Base-by-base conservation (phyloP, 768 basidiomycete genomes). In the Cyclocybe aegerita region DNA sequence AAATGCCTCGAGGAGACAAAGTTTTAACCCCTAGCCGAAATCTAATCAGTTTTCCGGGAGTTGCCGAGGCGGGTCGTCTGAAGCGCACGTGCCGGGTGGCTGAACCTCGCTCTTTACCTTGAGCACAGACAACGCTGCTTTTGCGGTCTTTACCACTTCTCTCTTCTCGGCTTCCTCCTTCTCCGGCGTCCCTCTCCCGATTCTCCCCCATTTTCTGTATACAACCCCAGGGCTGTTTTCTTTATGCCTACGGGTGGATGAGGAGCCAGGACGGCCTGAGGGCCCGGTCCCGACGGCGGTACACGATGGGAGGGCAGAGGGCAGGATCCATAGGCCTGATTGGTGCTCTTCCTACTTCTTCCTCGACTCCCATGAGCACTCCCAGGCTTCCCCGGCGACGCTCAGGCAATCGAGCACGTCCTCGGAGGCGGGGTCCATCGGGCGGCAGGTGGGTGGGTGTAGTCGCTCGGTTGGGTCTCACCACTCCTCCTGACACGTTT, bases 91-190 rank as follows among this genome's bases (percentile, higher is more conserved):
- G 65, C 61, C 35, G 52, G 59, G 68, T 68, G 68, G 66, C 66
- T 67, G 68, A 66, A 66, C 61, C 59, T 60, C 63, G 52, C 57
- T 62, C 61, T 64, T 60, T 60, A 57, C 60, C 57, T 67, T 65
- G 61, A 56, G 61, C 52, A 58, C 54, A 50, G 55, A 56, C 62
- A 51, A 55, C 59, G 52, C 60, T 58, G 52, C 56, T 57, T 56
- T 60, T 59, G 57, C 60, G 49, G 58, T 57, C 60, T 56, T 61
- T 50, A 50, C 56, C 55, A 40, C 43, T 51, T 55, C 46, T 55
- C 54, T 39, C 49, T 46, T 44, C 38, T 45, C 43, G 14, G 29
- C 44, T 40, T 39, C 50, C 51, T 52, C 55, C 37, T 40, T 39
- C 51, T 41, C 31, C 34, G 23, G n/a, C 16, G 31, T 12, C 41